Evolutionary conservation across 257 asterid genomes (phyloP).

Genomic region (Solanum verrucosum): DNA sequence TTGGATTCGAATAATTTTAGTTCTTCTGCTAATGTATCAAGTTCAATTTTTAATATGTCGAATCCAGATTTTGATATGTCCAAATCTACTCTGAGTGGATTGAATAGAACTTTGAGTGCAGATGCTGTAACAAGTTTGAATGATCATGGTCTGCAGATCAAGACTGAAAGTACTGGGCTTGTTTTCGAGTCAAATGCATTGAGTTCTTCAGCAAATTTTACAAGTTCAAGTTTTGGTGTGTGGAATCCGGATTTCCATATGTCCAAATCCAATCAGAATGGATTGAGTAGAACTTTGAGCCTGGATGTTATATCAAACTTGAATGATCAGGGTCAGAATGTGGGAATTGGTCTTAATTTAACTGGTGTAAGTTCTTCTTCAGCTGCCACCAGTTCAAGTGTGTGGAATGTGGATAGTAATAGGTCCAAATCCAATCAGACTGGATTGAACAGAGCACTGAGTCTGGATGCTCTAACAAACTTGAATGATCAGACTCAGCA

Average conservation of each 20-base stretch:
- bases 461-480: constrained; percentile 3
- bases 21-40: neutral
- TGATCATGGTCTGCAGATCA: neutral
- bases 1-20: neutral
- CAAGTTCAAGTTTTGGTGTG: neutral
- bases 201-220: neutral
- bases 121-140: constrained; percentile 4
- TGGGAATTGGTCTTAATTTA: neutral
- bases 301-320: constrained; percentile 11
- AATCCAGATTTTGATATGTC: neutral
- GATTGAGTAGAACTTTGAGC: neutral
- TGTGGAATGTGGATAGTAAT: neutral
- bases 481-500: constrained; percentile 21
- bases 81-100: neutral
- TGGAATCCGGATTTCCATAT: neutral
- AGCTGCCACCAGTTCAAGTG: neutral
- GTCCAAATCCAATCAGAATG: constrained; percentile 5
- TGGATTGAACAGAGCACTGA: neutral
- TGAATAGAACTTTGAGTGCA: neutral
- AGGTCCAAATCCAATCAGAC: constrained; percentile 1
- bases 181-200: neutral
- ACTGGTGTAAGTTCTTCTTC: neutral
- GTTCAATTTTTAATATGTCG: neutral
- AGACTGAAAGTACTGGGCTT: neutral
- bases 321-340: constrained; percentile 11